Conservation (phyloP, 257 asterid species). For the Ocimum tenuiflorum region DNA sequence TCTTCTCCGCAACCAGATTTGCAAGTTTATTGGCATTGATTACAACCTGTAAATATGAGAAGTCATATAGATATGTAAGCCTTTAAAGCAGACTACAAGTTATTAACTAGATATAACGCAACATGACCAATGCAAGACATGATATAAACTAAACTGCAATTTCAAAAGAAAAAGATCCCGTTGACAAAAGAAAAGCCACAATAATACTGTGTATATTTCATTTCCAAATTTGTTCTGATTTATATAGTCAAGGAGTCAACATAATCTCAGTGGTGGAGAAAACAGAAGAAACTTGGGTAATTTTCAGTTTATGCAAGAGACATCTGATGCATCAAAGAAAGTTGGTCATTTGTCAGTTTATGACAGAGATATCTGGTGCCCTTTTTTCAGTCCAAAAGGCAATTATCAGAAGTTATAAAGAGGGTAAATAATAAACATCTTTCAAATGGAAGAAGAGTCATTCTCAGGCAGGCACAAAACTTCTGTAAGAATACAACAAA, state of each 20-base stretch:
- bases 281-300: not conserved
- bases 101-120: not conserved
- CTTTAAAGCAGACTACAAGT: not conserved
- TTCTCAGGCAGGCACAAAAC: too few species aligned
- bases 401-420: too few species aligned
- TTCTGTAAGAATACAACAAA: too few species aligned
- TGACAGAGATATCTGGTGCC: too few species aligned
- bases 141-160: not conserved
- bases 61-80: not conserved
- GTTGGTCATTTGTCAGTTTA: too few species aligned
- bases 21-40: conserved; percentile 80
- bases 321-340: too few species aligned
- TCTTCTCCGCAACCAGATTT: conserved; percentile 57
- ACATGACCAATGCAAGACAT: conserved; percentile 6
- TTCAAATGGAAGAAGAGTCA: too few species aligned
- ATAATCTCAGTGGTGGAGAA: not conserved
- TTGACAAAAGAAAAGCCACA: not conserved
- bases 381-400: too few species aligned
- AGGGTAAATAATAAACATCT: too few species aligned
- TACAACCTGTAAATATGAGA: conserved; percentile 51
- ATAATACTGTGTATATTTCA: not conserved
- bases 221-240: not conserved
- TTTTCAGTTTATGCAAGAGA: too few species aligned
- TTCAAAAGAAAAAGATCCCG: not conserved
- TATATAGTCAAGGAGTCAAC: not conserved